These are phyloP conservation scores for Apium graveolens DNA, from an alignment of 129 eudicot species.

Conservation along the genomic window DNA sequence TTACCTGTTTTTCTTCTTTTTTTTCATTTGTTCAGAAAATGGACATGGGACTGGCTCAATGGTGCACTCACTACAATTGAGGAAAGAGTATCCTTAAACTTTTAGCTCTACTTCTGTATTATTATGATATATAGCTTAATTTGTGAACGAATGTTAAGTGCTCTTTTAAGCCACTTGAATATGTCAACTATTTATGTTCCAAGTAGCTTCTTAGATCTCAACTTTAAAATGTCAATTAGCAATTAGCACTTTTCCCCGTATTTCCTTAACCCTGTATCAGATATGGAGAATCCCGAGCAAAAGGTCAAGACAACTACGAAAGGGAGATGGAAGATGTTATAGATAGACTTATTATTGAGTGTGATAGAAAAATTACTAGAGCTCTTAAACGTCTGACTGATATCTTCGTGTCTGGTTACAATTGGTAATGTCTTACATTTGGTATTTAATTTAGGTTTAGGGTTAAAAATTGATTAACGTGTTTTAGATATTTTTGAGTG, in stretches of 20 bases:
- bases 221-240: not conserved
- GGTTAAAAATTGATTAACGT: not conserved
- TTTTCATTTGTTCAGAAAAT: constrained; percentile 57
- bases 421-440: constrained; percentile 29
- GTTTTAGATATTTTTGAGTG: not conserved
- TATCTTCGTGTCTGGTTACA: constrained; percentile 88
- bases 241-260: not conserved
- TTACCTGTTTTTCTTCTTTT: not conserved
- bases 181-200: not conserved
- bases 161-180: not conserved
- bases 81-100: constrained; percentile 89
- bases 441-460: not conserved
- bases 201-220: not conserved
- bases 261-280: constrained; percentile 41
- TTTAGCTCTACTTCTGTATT: not conserved
- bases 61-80: constrained; percentile 90
- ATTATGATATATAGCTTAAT: not conserved
- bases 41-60: constrained; percentile 99
- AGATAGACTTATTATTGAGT: constrained; percentile 91
- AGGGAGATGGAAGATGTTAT: constrained; percentile 90
- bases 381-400: constrained; percentile 95
- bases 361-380: constrained; percentile 83
- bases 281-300: constrained; percentile 68
- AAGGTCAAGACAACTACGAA: constrained; percentile 78
- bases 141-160: not conserved